These are phyloP conservation scores for Aquilaria agallochum DNA, from an alignment of 441 rosid genomes.

Conservation along the genomic window DNA sequence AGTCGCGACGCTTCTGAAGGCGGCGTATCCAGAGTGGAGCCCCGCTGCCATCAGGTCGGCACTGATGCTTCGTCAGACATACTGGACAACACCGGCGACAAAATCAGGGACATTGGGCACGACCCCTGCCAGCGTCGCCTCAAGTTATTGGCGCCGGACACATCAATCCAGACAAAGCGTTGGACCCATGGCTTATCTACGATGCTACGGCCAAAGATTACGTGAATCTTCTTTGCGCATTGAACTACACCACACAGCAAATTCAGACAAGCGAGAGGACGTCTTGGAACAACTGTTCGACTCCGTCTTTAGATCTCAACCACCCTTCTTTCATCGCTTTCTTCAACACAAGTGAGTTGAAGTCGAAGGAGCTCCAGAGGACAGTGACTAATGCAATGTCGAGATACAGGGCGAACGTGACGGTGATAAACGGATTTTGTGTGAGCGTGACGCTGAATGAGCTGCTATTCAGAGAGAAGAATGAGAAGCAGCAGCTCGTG, in stretches of 20 bases:
- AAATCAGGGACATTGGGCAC: slow-evolving; percentile 22
- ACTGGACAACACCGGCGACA: slow-evolving; percentile 21
- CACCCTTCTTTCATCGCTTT: slow-evolving; percentile 38
- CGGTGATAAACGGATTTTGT: slow-evolving; percentile 26
- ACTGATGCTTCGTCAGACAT: slow-evolving; percentile 35
- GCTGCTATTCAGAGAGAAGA: slow-evolving; percentile 32
- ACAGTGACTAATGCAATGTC: slow-evolving; percentile 38
- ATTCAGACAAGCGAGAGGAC: slow-evolving; percentile 32
- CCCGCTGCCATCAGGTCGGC: slow-evolving; percentile 47
- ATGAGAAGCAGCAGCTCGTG: slow-evolving; percentile 38
- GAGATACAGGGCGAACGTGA: slow-evolving; percentile 29
- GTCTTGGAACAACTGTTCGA: slow-evolving; percentile 32
- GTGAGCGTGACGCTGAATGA: slow-evolving; percentile 28
- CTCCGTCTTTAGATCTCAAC: slow-evolving; percentile 32
- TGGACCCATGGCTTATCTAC: slow-evolving; percentile 42
- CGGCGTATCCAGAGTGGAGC: slow-evolving; percentile 37
- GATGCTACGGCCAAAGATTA: slow-evolving; percentile 33
- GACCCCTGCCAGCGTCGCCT: slow-evolving; percentile 27
- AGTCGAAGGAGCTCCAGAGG: slow-evolving; percentile 29
- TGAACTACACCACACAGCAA: slow-evolving; percentile 33
- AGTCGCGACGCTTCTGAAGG: slow-evolving; percentile 33
- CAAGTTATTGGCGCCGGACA: slow-evolving; percentile 46
- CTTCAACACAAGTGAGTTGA: slow-evolving; percentile 12
- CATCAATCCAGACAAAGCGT: slow-evolving; percentile 35
- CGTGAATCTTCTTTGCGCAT: slow-evolving; percentile 29